Conservation (phyloP, 371 early-diverging fungal species). For the Mortierella sp. region DNA sequence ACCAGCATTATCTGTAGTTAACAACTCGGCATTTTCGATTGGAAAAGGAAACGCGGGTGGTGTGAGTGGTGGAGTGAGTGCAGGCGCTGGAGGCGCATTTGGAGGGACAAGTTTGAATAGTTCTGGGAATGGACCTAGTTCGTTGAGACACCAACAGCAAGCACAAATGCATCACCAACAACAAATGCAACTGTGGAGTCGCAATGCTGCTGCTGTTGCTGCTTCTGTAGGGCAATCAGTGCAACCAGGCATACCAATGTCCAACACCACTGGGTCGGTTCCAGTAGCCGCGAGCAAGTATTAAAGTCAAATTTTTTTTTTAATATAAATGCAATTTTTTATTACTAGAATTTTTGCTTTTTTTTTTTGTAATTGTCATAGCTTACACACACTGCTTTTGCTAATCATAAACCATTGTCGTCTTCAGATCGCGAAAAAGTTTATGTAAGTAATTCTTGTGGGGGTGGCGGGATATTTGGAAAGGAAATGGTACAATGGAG, state of each 20-base stretch:
- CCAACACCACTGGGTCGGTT: slow-evolving; percentile 1
- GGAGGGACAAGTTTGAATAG: slow-evolving; percentile 39
- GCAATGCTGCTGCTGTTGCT: slow-evolving; percentile 29
- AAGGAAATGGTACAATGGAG: not conserved
- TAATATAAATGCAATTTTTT: not conserved
- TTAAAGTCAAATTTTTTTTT: too few species aligned
- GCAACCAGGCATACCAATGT: not conserved
- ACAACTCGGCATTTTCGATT: slow-evolving; percentile 38
- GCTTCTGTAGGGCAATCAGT: not conserved
- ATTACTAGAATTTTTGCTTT: not conserved
- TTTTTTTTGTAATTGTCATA: not conserved
- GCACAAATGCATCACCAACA: slow-evolving; percentile 56
- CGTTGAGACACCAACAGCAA: slow-evolving; percentile 51
- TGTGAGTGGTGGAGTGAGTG: slow-evolving; percentile 36
- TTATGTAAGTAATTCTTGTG: not conserved
- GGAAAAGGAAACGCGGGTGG: slow-evolving; percentile 44
- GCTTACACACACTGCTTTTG: not conserved
- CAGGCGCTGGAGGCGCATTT: slow-evolving; percentile 53
- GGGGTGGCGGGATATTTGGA: not conserved
- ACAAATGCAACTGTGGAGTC: slow-evolving; percentile 54
- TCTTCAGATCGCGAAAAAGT: not conserved
- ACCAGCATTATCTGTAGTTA: slow-evolving; percentile 43
- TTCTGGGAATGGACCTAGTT: slow-evolving; percentile 39
- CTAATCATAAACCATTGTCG: slow-evolving; percentile 3
- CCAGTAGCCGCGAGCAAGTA: slow-evolving; percentile 4